A percentile compares a stretch with the other conserved stretches of the same genome.
Conservation (phyloP, 1,139 yeast genomes). For the Hansenula lynferdii region DNA sequence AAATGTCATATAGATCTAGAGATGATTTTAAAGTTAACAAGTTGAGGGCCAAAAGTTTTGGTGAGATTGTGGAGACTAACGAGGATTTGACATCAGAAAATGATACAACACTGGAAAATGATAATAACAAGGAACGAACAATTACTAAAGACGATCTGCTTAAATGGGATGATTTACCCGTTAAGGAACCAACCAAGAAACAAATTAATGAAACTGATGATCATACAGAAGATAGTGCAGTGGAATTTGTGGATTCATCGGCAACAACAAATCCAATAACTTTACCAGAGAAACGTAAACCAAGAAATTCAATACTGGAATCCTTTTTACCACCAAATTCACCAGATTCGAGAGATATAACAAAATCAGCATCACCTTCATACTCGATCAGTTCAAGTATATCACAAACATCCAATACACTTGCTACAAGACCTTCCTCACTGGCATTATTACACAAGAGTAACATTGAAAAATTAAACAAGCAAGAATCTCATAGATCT, state of each 20-base stretch:
- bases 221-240: conserved; percentile 6
- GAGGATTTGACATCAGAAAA: conserved; percentile 13
- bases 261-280: conserved; percentile 3
- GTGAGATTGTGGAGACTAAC: conserved; percentile 12
- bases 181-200: conserved; percentile 7
- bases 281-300: conserved; percentile 3
- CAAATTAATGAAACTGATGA: neutral
- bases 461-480: conserved; percentile 13
- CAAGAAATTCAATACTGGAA: conserved; percentile 15
- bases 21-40: conserved; percentile 9
- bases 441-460: conserved; percentile 7
- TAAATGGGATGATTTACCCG: conserved; percentile 17
- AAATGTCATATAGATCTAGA: conserved; percentile 1
- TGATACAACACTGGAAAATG: conserved; percentile 2
- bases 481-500: conserved; percentile 17
- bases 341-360: conserved; percentile 14
- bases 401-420: conserved; percentile 16
- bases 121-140: conserved; percentile 26
- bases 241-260: conserved; percentile 13
- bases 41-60: conserved; percentile 5
- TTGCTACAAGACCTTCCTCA: conserved; percentile 8
- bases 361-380: conserved; percentile 19
- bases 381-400: conserved; percentile 20
- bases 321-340: conserved; percentile 9
- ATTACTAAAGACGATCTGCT: conserved; percentile 28